phyloP scores from a whole-genome alignment of 2,329 filamentous ascomycete species.

The Aspergillus thermomutatus region DNA sequence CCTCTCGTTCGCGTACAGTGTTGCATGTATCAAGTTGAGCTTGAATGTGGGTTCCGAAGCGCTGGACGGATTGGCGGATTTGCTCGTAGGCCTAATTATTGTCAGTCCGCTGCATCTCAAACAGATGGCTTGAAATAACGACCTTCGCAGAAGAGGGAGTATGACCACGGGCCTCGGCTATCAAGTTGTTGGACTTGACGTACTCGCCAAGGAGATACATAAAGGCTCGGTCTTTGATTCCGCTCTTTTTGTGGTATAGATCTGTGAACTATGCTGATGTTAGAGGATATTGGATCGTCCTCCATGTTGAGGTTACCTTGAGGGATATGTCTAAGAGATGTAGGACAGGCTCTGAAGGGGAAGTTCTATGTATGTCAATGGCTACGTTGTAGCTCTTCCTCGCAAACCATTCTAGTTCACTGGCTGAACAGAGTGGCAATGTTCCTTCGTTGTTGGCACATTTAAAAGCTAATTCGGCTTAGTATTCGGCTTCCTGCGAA shows the following conservation, averaged over 20 bases:
- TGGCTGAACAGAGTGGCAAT: constrained; percentile 53
- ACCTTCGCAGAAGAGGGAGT: constrained; percentile 40
- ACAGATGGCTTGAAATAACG: background rate
- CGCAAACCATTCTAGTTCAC: constrained; percentile 80
- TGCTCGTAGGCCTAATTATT: constrained; percentile 52
- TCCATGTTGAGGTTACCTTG: constrained; percentile 31
- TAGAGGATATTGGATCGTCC: constrained; percentile 29
- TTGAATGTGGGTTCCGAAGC: constrained; percentile 53
- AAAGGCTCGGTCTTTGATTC: constrained; percentile 44
- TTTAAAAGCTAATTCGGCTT: constrained; percentile 42
- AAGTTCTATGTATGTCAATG: constrained; percentile 58
- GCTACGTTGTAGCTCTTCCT: constrained; percentile 78
- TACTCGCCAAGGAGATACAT: constrained; percentile 69
- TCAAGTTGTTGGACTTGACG: constrained; percentile 49
- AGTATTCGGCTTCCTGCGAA: constrained; percentile 26
- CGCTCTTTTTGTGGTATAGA: constrained; percentile 27
- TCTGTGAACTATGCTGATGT: constrained; percentile 37
- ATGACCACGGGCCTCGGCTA: constrained; percentile 48
- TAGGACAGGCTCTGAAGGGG: constrained; percentile 54
- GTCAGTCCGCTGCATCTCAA: background rate
- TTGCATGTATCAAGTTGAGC: constrained; percentile 35
- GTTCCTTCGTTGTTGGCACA: constrained; percentile 41
- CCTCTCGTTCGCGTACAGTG: constrained; percentile 45
- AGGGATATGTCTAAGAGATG: constrained; percentile 51
- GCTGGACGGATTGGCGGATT: constrained; percentile 58